Base-by-base conservation (phyloP, 352 stramenopile species). In the Pythium vanterpoolii region DNA sequence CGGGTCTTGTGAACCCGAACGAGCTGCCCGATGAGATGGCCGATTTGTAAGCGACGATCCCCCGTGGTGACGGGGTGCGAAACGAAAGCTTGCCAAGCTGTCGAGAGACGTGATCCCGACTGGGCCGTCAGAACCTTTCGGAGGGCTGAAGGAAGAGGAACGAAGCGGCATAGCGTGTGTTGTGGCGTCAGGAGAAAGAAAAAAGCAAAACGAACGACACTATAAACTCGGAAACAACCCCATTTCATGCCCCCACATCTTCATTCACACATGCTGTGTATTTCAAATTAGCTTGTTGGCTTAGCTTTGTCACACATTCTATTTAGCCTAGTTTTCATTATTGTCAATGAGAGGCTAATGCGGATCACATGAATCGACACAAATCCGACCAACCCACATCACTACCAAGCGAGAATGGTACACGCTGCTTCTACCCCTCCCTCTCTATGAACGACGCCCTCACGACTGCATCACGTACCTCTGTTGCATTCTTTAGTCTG, bases 1-100 rank as follows among this genome's bases (percentile, higher is more conserved):
- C 92, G 18, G 92, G 92, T 28, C 73, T 98, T 19, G 84, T 97
- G 46, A 96, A 97, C 71, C 90, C 90, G 26, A 89, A 95, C 64
- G 91, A 98, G 44, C 76, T 86, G 49, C 83, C 88, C 4, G 88
- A 97, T 56, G 89, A 97, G 58, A 95, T 95, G 83, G 82, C 83
- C 42, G 86, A 95, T 55, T 66, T 95, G 53, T 95, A 89, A 68
- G 14, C 5, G 27, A 42, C n/a, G 30, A n/a, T n/a, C n/a, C n/a
- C n/a, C n/a, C n/a, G n/a, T n/a, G n/a, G n/a, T n/a, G n/a, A n/a
- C n/a, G n/a, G n/a, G n/a, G n/a, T n/a, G n/a, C n/a, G n/a, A n/a
- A n/a, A n/a, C n/a, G n/a, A n/a, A n/a, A n/a, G n/a, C n/a, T n/a
- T n/a, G n/a, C n/a, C n/a, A n/a, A n/a, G n/a, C n/a, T n/a, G n/a